phyloP scores from a whole-genome alignment of 2,329 filamentous ascomycete genomes.

The Nannizziopsis arthrosporioides region DNA sequence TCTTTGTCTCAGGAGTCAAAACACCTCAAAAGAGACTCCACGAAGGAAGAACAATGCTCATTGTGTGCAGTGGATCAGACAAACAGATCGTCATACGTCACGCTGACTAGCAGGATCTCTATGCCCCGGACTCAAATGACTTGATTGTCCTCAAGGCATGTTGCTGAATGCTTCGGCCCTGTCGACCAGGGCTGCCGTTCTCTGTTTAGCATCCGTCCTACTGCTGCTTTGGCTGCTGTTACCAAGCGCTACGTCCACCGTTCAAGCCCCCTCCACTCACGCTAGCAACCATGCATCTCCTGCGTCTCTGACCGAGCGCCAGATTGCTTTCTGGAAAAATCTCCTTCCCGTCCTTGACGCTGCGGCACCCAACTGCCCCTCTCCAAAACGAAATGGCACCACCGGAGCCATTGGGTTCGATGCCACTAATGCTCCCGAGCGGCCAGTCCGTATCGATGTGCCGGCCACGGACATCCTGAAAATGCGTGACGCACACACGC shows the following conservation, averaged over 20 bases:
- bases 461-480: conserved; percentile 21
- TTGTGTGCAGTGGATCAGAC: too few relatives aligned
- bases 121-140: neutral
- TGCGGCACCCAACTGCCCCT: conserved; percentile 22
- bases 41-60: too few relatives aligned
- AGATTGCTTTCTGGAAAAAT: conserved; percentile 26
- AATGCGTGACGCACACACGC: conserved; percentile 27
- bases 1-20: too few relatives aligned
- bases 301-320: conserved; percentile 7
- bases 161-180: conserved; percentile 7
- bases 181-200: conserved; percentile 1
- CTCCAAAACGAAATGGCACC: conserved; percentile 20
- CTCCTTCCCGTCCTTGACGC: conserved; percentile 24
- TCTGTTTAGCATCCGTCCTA: neutral
- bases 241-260: neutral
- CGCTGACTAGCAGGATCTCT: too few relatives aligned
- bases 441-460: conserved; percentile 24
- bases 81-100: too few relatives aligned
- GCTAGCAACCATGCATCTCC: neutral
- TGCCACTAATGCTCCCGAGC: conserved; percentile 18
- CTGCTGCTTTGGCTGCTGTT: conserved; percentile 5
- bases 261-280: neutral
- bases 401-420: conserved; percentile 23
- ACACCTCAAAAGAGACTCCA: too few relatives aligned
- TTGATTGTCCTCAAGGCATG: neutral